Evolutionary conservation across 2,329 filamentous ascomycete genomes (phyloP).

Genomic region (Didymella glomerata): DNA sequence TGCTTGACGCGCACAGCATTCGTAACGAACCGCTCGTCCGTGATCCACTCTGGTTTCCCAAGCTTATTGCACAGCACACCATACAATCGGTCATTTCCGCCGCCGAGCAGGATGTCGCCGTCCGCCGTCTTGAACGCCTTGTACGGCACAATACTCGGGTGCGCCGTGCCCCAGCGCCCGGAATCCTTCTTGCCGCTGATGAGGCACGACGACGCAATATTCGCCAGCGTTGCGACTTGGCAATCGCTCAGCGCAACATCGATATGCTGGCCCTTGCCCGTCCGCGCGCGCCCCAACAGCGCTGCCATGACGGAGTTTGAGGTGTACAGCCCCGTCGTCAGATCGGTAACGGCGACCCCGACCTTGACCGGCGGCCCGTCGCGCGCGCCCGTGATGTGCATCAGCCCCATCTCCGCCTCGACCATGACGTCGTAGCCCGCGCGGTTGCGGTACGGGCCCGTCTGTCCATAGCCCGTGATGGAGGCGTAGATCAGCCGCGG

Average conservation of each 20-base stretch:
- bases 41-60: slow-evolving; percentile 66
- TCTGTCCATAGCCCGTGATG: slow-evolving; percentile 97
- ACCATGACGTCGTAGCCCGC: slow-evolving; percentile 99
- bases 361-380: slow-evolving; percentile 96
- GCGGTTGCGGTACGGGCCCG: slow-evolving; percentile 83
- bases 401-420: slow-evolving; percentile 95
- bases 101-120: slow-evolving; percentile 69
- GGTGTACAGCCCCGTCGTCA: slow-evolving; percentile 94
- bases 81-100: slow-evolving; percentile 70
- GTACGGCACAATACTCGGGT: slow-evolving; percentile 98
- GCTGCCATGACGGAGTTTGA: slow-evolving; percentile 96
- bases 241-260: slow-evolving; percentile 93
- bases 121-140: slow-evolving; percentile 76
- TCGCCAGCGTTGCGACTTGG: slow-evolving; percentile 92
- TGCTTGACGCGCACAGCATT: slow-evolving; percentile 71
- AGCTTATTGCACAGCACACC: slow-evolving; percentile 67
- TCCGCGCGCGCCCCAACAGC: slow-evolving; percentile 76
- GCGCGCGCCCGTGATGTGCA: slow-evolving; percentile 94
- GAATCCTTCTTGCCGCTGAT: slow-evolving; percentile 87
- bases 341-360: slow-evolving; percentile 93
- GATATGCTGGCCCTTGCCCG: slow-evolving; percentile 87
- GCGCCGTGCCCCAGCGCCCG: slow-evolving; percentile 94
- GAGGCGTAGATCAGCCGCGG: slow-evolving; percentile 90
- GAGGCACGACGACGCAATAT: slow-evolving; percentile 90
- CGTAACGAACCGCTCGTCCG: slow-evolving; percentile 64